A percentile compares a stretch with the other conserved stretches of the same genome.
Evolutionary conservation across 805 yeast species (phyloP).

Genomic region (Metschnikowia henanensis): DNA sequence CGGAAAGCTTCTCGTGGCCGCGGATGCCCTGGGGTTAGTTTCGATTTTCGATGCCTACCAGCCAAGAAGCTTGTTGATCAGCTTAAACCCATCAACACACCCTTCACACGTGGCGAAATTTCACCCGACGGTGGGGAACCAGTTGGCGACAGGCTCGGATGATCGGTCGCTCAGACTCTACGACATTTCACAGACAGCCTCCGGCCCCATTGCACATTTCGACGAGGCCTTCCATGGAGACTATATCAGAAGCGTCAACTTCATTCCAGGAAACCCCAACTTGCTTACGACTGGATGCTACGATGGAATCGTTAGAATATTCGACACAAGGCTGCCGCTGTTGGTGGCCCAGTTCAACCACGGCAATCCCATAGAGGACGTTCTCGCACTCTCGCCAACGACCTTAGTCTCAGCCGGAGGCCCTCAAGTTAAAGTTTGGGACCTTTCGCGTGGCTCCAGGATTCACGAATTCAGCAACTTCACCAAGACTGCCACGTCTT

Average conservation of each 20-base stretch:
- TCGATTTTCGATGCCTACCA: slow-evolving; percentile 84
- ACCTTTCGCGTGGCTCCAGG: slow-evolving; percentile 73
- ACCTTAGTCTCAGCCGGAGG: slow-evolving; percentile 82
- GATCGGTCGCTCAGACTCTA: slow-evolving; percentile 85
- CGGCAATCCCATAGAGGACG: slow-evolving; percentile 78
- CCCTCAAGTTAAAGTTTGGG: slow-evolving; percentile 87
- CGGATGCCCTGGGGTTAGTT: slow-evolving; percentile 92
- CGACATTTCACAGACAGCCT: slow-evolving; percentile 73
- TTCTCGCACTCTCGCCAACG: slow-evolving; percentile 71
- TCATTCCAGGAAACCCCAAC: slow-evolving; percentile 74
- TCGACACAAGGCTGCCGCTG: slow-evolving; percentile 67
- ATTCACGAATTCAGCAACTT: slow-evolving; percentile 78
- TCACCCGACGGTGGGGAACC: slow-evolving; percentile 74
- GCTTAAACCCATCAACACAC: slow-evolving; percentile 79
- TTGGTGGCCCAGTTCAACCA: slow-evolving; percentile 71
- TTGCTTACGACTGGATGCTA: slow-evolving; percentile 92
- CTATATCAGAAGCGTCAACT: slow-evolving; percentile 80
- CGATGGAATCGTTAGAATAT: slow-evolving; percentile 82
- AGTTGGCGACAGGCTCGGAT: slow-evolving; percentile 85
- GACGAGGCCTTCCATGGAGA: slow-evolving; percentile 71
- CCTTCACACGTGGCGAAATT: slow-evolving; percentile 94
- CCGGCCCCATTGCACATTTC: slow-evolving; percentile 70
- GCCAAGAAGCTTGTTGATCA: slow-evolving; percentile 76
- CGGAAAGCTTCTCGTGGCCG: slow-evolving; percentile 89
- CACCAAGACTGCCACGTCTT: slow-evolving; percentile 89